These are phyloP conservation scores for Casuarina equisetifolia DNA, from an alignment of 306 rosid species.

Conservation along the genomic window DNA sequence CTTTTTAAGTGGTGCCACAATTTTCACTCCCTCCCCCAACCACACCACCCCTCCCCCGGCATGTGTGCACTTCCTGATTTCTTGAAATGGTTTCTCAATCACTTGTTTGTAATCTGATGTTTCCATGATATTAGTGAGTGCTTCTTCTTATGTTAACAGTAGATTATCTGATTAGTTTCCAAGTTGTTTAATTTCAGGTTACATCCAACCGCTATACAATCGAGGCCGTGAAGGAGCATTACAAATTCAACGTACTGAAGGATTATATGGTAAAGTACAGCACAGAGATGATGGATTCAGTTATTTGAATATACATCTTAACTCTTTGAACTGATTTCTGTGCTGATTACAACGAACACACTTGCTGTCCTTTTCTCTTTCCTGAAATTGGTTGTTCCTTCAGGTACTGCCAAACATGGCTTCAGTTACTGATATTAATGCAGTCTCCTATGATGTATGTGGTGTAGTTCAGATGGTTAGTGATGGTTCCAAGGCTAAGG, in stretches of 20 bases:
- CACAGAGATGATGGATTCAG: background rate
- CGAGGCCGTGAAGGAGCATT: slow-evolving; percentile 86
- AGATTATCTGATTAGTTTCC: slow-evolving; percentile 20
- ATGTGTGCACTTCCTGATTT: background rate
- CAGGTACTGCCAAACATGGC: slow-evolving; percentile 99
- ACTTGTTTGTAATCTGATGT: background rate
- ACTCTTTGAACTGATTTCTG: slow-evolving; percentile 10
- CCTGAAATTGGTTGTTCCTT: slow-evolving; percentile 25
- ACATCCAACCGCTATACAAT: slow-evolving; percentile 81
- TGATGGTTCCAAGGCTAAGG: slow-evolving; percentile 80
- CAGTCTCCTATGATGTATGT: slow-evolving; percentile 78
- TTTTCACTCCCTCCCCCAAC: slow-evolving; percentile 14
- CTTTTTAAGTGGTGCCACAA: slow-evolving; percentile 6
- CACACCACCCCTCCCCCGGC: background rate
- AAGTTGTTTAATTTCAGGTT: slow-evolving; percentile 54
- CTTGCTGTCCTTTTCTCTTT: slow-evolving; percentile 20
- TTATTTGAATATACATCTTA: background rate
- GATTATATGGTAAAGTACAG: slow-evolving; percentile 67
- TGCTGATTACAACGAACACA: slow-evolving; percentile 14
- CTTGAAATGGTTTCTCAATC: slow-evolving; percentile 1
- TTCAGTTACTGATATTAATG: slow-evolving; percentile 74
- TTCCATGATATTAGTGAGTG: background rate
- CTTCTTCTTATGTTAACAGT: background rate
- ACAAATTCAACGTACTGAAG: slow-evolving; percentile 76
- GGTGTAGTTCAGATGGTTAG: slow-evolving; percentile 78